A percentile compares a stretch with the other conserved stretches of the same genome.
Conservation (phyloP, 1,139 yeast genomes). For the Torulaspora globosa region DNA sequence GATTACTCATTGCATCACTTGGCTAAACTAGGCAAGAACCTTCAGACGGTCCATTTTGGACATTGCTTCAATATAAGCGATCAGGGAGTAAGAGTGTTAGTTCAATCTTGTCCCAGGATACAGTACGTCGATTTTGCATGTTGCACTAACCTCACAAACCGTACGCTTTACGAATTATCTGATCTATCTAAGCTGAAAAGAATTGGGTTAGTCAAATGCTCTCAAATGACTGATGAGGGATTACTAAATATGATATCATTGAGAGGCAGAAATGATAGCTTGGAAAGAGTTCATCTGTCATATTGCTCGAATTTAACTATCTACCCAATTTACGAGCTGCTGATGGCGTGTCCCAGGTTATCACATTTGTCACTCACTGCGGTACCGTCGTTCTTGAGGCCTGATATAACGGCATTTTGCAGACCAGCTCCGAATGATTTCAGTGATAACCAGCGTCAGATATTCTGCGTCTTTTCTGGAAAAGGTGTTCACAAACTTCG, state of each 20-base stretch:
- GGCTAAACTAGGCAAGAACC: conserved; percentile 68
- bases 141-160: conserved; percentile 84
- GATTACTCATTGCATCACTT: conserved; percentile 75
- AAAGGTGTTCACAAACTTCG: conserved; percentile 76
- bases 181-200: conserved; percentile 77
- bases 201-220: conserved; percentile 90
- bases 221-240: conserved; percentile 82
- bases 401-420: conserved; percentile 82
- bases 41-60: conserved; percentile 89
- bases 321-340: conserved; percentile 63
- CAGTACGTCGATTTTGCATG: conserved; percentile 95
- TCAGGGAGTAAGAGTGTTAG: conserved; percentile 72
- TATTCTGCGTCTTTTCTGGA: conserved; percentile 93
- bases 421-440: conserved; percentile 95
- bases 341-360: conserved; percentile 77
- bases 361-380: conserved; percentile 91
- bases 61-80: conserved; percentile 92
- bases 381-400: conserved; percentile 77
- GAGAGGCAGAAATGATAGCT: conserved; percentile 65
- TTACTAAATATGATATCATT: conserved; percentile 71
- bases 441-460: conserved; percentile 76
- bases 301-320: conserved; percentile 81
- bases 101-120: conserved; percentile 74
- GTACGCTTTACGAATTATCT: conserved; percentile 73
- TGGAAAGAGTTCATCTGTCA: conserved; percentile 89